These are phyloP conservation scores for Trametes gibbosa DNA, from an alignment of 768 basidiomycete genomes.

Conservation along the genomic window DNA sequence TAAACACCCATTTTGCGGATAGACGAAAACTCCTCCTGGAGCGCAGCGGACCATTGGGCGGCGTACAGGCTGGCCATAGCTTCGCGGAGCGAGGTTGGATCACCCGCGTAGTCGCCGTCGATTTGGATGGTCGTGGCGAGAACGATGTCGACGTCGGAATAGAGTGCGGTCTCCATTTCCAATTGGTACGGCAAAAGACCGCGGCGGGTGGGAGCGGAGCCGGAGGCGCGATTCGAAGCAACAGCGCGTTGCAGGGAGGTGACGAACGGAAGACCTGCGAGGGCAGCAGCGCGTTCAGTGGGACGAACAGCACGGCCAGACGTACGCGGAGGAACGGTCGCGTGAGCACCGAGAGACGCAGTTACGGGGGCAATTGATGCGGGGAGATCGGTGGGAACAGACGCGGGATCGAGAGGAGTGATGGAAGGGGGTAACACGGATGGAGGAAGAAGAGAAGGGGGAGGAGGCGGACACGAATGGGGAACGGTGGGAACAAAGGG, in stretches of 20 bases:
- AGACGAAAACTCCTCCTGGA: constrained; percentile 23
- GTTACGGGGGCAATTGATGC: neutral
- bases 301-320: no score
- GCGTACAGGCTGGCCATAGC: constrained; percentile 21
- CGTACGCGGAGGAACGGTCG: no score
- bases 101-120: constrained; percentile 19
- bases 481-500: no score
- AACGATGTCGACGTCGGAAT: neutral
- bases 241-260: neutral
- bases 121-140: constrained; percentile 18
- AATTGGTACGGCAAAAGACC: neutral
- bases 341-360: neutral
- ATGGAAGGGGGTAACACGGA: neutral
- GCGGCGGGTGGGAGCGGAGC: neutral
- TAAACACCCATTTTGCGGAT: constrained; percentile 21
- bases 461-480: no score
- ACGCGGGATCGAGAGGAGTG: constrained; percentile 2
- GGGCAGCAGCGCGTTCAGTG: neutral
- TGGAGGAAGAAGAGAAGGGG: no score
- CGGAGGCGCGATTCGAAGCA: constrained; percentile 10
- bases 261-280: neutral
- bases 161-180: neutral
- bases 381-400: neutral
- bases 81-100: constrained; percentile 21
- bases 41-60: constrained; percentile 24